phyloP scores from a whole-genome alignment of 2,329 filamentous ascomycete species.

The Xylaria sp. region DNA sequence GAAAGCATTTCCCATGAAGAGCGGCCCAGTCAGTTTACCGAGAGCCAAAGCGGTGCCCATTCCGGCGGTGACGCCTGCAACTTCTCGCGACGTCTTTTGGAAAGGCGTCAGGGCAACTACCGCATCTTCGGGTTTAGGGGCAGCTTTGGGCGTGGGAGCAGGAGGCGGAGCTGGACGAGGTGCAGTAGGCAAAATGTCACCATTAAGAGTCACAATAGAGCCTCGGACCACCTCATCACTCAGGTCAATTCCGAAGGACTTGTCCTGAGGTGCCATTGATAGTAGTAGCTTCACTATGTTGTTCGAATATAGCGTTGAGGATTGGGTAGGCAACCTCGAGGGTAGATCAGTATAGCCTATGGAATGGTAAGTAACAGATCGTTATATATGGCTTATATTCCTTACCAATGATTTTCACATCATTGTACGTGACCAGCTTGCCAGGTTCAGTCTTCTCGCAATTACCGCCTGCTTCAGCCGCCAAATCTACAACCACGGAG shows the following conservation, averaged over 20 bases:
- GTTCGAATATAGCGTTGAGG: constrained; percentile 89
- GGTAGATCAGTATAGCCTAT: constrained; percentile 84
- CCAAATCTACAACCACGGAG: constrained; percentile 85
- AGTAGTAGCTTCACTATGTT: constrained; percentile 90
- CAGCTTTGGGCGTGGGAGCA: constrained; percentile 51
- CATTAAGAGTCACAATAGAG: constrained; percentile 80
- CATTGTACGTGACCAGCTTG: constrained; percentile 72
- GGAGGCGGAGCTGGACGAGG: constrained; percentile 69
- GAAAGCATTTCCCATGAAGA: constrained; percentile 89
- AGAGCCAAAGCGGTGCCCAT: constrained; percentile 78
- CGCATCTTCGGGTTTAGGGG: constrained; percentile 55
- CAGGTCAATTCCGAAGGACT: constrained; percentile 79
- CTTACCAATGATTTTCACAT: constrained; percentile 82
- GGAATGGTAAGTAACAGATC: constrained; percentile 32
- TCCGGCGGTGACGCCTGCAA: constrained; percentile 73
- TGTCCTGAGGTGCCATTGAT: constrained; percentile 78
- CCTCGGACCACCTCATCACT: constrained; percentile 85
- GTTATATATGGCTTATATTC: constrained; percentile 1
- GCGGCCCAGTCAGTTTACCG: constrained; percentile 78
- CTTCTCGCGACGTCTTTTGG: constrained; percentile 79
- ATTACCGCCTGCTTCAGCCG: constrained; percentile 86
- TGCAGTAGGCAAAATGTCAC: constrained; percentile 75
- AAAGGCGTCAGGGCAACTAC: constrained; percentile 77
- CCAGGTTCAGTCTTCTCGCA: constrained; percentile 81
- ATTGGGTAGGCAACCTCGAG: constrained; percentile 84